phyloP scores from a whole-genome alignment of 306 rosid genomes.

The Carpinus viminea region DNA sequence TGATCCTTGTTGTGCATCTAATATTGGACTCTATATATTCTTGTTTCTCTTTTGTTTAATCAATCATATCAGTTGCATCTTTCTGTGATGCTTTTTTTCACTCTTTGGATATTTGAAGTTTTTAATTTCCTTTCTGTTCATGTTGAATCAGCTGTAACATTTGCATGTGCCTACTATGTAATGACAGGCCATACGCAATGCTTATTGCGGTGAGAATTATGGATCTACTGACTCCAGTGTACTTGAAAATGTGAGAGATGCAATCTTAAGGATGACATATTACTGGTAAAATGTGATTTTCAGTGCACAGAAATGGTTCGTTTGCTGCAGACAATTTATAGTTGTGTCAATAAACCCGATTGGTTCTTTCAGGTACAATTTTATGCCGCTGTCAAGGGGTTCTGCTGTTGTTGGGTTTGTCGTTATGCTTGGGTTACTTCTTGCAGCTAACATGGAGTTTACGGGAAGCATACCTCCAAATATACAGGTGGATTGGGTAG shows the following conservation, averaged over 20 bases:
- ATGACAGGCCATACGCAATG: slow-evolving; percentile 74
- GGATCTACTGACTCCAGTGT: slow-evolving; percentile 72
- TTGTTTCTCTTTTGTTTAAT: neutral
- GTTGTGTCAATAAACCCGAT: slow-evolving; percentile 15
- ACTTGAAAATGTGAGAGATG: slow-evolving; percentile 90
- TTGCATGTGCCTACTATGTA: slow-evolving; percentile 13
- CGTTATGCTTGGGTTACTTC: slow-evolving; percentile 85
- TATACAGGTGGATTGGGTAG: slow-evolving; percentile 96
- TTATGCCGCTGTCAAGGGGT: slow-evolving; percentile 97
- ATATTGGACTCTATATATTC: neutral
- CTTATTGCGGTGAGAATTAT: slow-evolving; percentile 84
- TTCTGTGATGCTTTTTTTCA: neutral
- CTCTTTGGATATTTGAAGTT: neutral
- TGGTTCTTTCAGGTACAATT: slow-evolving; percentile 74
- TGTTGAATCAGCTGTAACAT: slow-evolving; percentile 17
- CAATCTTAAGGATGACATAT: slow-evolving; percentile 92
- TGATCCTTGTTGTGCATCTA: neutral
- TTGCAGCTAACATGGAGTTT: slow-evolving; percentile 96
- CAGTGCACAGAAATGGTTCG: slow-evolving; percentile 16
- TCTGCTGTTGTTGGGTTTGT: slow-evolving; percentile 81
- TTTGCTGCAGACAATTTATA: slow-evolving; percentile 21
- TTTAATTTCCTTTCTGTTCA: slow-evolving; percentile 13
- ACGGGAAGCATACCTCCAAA: slow-evolving; percentile 79
- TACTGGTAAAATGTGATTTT: slow-evolving; percentile 68
- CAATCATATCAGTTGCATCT: neutral